phyloP scores from a whole-genome alignment of 306 rosid genomes.

The Cajanus cajan region DNA sequence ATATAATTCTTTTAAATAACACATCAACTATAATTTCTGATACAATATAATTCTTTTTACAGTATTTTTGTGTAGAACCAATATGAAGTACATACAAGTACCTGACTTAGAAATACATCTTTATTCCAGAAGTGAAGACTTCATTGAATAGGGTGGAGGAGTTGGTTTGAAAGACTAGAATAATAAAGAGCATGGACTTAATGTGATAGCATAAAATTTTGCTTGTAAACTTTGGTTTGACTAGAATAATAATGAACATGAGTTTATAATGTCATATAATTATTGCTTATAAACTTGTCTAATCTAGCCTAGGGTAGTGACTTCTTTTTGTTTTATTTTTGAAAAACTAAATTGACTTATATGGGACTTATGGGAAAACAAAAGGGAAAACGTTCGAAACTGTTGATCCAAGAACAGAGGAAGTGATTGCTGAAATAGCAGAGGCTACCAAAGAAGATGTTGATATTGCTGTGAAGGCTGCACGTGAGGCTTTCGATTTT shows the following conservation, averaged over 20 bases:
- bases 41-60: background rate
- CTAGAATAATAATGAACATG: background rate
- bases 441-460: conserved; percentile 76
- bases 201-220: no score
- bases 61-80: background rate
- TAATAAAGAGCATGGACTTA: no score
- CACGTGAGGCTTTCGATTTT: conserved; percentile 77
- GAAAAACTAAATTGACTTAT: background rate
- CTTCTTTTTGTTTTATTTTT: background rate
- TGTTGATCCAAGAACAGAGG: conserved; percentile 81
- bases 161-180: background rate
- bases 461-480: conserved; percentile 81
- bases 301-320: background rate
- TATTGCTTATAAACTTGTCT: background rate
- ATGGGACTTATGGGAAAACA: background rate
- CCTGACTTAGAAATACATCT: background rate
- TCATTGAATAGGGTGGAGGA: background rate
- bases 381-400: conserved; percentile 82
- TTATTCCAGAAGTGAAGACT: background rate
- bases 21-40: no score
- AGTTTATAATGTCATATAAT: background rate
- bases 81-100: background rate
- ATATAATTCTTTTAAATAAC: no score
- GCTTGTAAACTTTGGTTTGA: background rate
- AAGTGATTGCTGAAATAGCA: conserved; percentile 63